Conservation (phyloP, 2,329 filamentous ascomycete species). For the Mycogone perniciosa region DNA sequence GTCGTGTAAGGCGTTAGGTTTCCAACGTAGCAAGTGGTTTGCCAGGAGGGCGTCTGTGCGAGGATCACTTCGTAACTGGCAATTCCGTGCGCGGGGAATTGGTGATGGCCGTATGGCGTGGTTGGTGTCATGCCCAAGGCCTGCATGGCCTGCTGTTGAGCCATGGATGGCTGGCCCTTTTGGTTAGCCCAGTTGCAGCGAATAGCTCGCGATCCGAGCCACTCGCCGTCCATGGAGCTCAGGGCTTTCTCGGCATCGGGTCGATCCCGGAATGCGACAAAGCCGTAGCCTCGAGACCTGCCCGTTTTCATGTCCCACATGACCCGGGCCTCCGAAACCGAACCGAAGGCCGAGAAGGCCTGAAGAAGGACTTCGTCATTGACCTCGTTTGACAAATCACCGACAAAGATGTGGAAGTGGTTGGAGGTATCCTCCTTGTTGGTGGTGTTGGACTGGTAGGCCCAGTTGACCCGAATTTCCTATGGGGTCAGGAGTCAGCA, state of each 20-base stretch:
- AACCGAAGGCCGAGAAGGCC: constrained; percentile 93
- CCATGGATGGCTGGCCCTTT: constrained; percentile 98
- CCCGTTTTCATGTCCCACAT: constrained; percentile 99
- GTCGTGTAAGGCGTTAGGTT: constrained; percentile 97
- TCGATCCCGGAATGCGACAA: constrained; percentile 94
- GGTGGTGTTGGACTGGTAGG: constrained; percentile 89
- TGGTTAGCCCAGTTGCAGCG: constrained; percentile 99
- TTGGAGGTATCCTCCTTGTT: constrained; percentile 97
- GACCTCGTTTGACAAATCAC: constrained; percentile 95
- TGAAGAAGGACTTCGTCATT: constrained; percentile 92
- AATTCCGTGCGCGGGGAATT: constrained; percentile 93
- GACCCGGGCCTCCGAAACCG: constrained; percentile 92
- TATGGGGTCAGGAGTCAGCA: constrained; percentile 29
- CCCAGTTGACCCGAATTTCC: constrained; percentile 99
- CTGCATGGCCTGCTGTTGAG: constrained; percentile 93
- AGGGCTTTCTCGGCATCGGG: constrained; percentile 91
- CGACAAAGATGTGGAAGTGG: constrained; percentile 98
- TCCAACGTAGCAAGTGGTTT: constrained; percentile 96
- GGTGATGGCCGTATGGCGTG: constrained; percentile 92
- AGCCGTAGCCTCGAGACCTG: constrained; percentile 92
- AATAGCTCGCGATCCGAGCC: constrained; percentile 95
- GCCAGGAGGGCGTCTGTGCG: constrained; percentile 91
- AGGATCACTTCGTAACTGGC: constrained; percentile 98
- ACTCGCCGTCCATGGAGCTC: constrained; percentile 97
- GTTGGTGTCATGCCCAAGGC: constrained; percentile 98